Evolutionary conservation across 2,329 filamentous ascomycete species (phyloP).

Genomic region (Phaeosphaeriaceae sp.): DNA sequence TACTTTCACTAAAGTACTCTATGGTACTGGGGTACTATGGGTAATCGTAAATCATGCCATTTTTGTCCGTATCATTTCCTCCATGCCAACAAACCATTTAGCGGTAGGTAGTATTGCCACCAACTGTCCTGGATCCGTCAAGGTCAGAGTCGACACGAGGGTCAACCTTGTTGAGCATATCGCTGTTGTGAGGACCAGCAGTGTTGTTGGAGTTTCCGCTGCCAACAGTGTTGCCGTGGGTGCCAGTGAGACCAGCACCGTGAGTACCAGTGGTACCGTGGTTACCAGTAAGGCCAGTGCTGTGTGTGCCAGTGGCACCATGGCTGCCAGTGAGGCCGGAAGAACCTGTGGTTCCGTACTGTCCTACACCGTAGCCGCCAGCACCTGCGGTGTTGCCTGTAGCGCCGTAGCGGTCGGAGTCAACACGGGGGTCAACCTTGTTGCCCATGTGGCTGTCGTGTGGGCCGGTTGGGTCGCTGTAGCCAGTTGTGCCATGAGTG

Average conservation of each 20-base stretch:
- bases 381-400: slow-evolving; percentile 34
- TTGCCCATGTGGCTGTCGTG: slow-evolving; percentile 35
- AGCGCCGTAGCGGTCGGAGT: slow-evolving; percentile 30
- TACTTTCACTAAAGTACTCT: slow-evolving; percentile 3
- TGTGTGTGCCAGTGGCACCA: slow-evolving; percentile 3
- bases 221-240: slow-evolving; percentile 20
- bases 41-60: slow-evolving; percentile 11
- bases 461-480: slow-evolving; percentile 36
- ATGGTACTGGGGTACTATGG: slow-evolving; percentile 8
- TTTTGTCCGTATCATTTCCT: slow-evolving; percentile 13
- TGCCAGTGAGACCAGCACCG: slow-evolving; percentile 10
- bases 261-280: slow-evolving; percentile 1
- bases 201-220: slow-evolving; percentile 35
- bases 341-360: slow-evolving; percentile 11
- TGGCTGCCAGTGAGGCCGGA: slow-evolving; percentile 7
- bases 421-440: slow-evolving; percentile 41
- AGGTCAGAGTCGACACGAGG: slow-evolving; percentile 47
- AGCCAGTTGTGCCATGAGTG: slow-evolving; percentile 3
- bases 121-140: slow-evolving; percentile 40
- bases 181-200: slow-evolving; percentile 44
- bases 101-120: slow-evolving; percentile 34
- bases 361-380: slow-evolving; percentile 21
- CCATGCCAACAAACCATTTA: slow-evolving; percentile 11
- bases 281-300: slow-evolving; percentile 5
- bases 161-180: slow-evolving; percentile 46